Evolutionary conservation across 768 basidiomycete species (phyloP).

Genomic region (Suillus weaverae): DNA sequence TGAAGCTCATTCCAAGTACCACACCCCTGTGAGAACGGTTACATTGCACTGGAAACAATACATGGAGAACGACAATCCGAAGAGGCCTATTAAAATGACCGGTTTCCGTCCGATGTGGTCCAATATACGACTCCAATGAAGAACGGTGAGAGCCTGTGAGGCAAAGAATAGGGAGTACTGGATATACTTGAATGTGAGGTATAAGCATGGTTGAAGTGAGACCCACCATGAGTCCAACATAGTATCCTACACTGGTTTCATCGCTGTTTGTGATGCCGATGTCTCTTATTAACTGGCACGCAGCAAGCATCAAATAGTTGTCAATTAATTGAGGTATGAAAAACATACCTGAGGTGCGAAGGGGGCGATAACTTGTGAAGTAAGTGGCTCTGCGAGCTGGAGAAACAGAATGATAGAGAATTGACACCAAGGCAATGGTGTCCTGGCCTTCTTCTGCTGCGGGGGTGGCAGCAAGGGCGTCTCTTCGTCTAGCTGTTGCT

Average conservation of each 20-base stretch:
- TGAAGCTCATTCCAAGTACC: too few species aligned
- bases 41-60: constrained; percentile 57
- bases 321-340: not conserved
- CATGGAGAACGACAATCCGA: constrained; percentile 70
- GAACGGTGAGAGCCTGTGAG: constrained; percentile 69
- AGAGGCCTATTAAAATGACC: constrained; percentile 63
- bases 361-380: constrained; percentile 73
- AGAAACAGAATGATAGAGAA: constrained; percentile 68
- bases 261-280: constrained; percentile 69
- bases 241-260: constrained; percentile 71
- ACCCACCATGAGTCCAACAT: constrained; percentile 71
- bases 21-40: too few species aligned
- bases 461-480: constrained; percentile 51
- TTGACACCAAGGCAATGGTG: constrained; percentile 71
- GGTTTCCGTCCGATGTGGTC: constrained; percentile 76
- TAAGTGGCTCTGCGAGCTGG: constrained; percentile 76
- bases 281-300: constrained; percentile 57
- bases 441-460: constrained; percentile 39
- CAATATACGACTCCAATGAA: constrained; percentile 74
- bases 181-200: constrained; percentile 7
- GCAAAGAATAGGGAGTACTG: constrained; percentile 80
- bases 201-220: not conserved
- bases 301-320: not conserved
- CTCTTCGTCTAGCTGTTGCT: constrained; percentile 50
- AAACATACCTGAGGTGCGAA: constrained; percentile 66